Evolutionary conservation across 495 filamentous ascomycete species (phyloP).

Genomic region (Penicillium waksmanii): DNA sequence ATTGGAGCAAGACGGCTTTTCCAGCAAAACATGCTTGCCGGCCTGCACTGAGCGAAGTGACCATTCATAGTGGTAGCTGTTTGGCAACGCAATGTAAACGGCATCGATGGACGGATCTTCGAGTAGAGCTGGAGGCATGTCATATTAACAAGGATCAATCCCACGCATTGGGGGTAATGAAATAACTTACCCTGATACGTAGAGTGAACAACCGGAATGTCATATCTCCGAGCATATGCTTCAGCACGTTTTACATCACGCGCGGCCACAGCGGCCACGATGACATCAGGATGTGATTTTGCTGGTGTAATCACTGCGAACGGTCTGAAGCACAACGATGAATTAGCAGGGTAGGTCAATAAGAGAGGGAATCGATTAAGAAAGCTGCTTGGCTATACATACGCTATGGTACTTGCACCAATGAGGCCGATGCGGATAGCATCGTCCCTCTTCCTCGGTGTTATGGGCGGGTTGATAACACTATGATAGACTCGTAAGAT

Average conservation of each 20-base stretch:
- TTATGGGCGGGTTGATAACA: conserved; percentile 23
- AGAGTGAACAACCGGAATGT: conserved; percentile 56
- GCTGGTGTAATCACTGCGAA: conserved; percentile 60
- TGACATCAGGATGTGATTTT: conserved; percentile 60
- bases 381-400: neutral
- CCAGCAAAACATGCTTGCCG: conserved; percentile 54
- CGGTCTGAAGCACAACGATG: conserved; percentile 40
- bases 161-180: neutral
- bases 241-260: conserved; percentile 56
- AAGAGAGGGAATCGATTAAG: neutral
- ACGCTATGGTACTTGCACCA: conserved; percentile 39
- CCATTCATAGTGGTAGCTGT: conserved; percentile 52
- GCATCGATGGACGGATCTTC: conserved; percentile 45
- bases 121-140: conserved; percentile 32
- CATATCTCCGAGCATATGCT: conserved; percentile 59
- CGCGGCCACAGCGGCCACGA: conserved; percentile 61
- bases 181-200: conserved; percentile 45
- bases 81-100: conserved; percentile 57
- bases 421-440: conserved; percentile 37
- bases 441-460: conserved; percentile 25
- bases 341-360: neutral
- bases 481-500: conserved; percentile 23
- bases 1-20: conserved; percentile 52
- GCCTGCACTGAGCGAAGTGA: conserved; percentile 39
- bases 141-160: neutral